Base-by-base conservation (phyloP, 2,329 filamentous ascomycete species). In the Aspergillus eucalypticola region DNA sequence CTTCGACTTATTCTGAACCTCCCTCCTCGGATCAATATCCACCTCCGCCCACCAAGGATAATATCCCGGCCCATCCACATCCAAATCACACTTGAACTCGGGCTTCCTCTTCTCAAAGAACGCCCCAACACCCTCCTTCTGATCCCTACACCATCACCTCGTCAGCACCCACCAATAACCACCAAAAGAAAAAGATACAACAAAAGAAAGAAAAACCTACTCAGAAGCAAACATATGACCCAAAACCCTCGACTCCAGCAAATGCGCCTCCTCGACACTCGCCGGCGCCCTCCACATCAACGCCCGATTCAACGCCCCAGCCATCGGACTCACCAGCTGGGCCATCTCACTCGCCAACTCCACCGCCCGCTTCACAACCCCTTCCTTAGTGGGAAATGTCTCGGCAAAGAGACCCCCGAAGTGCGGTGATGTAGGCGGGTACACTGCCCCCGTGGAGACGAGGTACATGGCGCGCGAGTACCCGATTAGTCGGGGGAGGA, bases 21-120 rank as follows among this genome's bases (percentile, higher is more conserved):
- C 71, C 3, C 65, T 61, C 58, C 60, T 64, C 5, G 64, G 62
- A 3, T 69, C 69, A 27, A 79, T 79, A 69, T 85, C 78, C 52
- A 86, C 73, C 11, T 84, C 82, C 51, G 82, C 76, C 88, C 88
- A 91, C 89, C 88, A 91, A 0, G 88, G 89, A 74, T 87, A 89
- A 13, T 79, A 81, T 0, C 74, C 73, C 2, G 88, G 86, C 8
- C 82, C 80, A 70, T 89, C 83, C 32, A 83, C 79, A 21, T 86
- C 83, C 75, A 90, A 81, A 6, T 81, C 85, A 1, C 81, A 88
- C 38, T 76, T 79, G 67, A 91, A 91, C 11, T 82, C 78, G 0
- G 87, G 85, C 59, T 81, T 79, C 53, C 89, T 79, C 79, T 91
- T 91, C 76, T 90, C 79, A 70, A 90, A 74, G 72, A 91, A 91